These are phyloP conservation scores for Ceraceosorus guamensis DNA, from an alignment of 1,284 basidiomycete genomes.

Conservation along the genomic window DNA sequence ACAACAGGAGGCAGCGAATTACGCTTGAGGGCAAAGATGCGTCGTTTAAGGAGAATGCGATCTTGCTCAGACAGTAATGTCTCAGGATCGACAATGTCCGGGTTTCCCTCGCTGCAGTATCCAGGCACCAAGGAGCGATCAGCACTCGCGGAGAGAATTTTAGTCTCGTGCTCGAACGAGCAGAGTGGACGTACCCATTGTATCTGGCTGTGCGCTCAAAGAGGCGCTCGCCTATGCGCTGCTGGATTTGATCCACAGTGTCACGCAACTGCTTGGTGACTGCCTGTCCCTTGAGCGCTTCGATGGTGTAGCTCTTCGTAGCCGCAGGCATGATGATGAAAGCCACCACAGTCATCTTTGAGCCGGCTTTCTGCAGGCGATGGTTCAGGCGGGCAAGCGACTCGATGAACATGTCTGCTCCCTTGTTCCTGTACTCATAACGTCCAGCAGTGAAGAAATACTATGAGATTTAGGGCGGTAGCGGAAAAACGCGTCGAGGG, in stretches of 20 bases:
- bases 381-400: slow-evolving; percentile 72
- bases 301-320: slow-evolving; percentile 92
- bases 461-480: too few species aligned
- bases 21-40: slow-evolving; percentile 90
- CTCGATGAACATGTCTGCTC: slow-evolving; percentile 99
- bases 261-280: slow-evolving; percentile 93
- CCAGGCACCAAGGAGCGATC: too few species aligned
- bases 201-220: slow-evolving; percentile 91
- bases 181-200: slow-evolving; percentile 55
- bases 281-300: slow-evolving; percentile 94
- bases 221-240: slow-evolving; percentile 78
- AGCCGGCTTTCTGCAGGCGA: slow-evolving; percentile 70
- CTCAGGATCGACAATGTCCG: slow-evolving; percentile 34
- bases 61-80: slow-evolving; percentile 80
- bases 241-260: slow-evolving; percentile 83
- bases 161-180: too few species aligned
- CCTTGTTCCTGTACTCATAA: slow-evolving; percentile 98
- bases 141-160: too few species aligned
- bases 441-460: slow-evolving; percentile 99
- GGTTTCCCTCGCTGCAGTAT: slow-evolving; percentile 56
- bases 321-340: slow-evolving; percentile 98
- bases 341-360: slow-evolving; percentile 79
- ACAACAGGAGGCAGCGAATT: slow-evolving; percentile 85
- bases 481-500: too few species aligned
- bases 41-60: slow-evolving; percentile 87